Evolutionary conservation across 1,284 basidiomycete species (phyloP).

Genomic region (Moniliella sp.): DNA sequence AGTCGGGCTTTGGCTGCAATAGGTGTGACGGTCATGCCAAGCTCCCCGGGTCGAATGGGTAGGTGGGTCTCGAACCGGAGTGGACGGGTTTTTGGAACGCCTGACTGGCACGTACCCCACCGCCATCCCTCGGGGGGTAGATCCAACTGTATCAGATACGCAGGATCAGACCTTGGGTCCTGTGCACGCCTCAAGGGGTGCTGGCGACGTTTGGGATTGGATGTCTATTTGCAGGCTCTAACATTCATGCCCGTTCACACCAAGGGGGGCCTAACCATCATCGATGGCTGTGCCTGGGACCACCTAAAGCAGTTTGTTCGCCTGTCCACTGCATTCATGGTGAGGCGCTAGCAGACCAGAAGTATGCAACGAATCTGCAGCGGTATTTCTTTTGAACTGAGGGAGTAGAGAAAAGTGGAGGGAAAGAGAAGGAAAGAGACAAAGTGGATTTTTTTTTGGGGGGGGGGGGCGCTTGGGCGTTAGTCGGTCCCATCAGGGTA

Average conservation of each 20-base stretch:
- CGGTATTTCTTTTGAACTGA: no score
- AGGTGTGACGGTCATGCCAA: slow-evolving; percentile 55
- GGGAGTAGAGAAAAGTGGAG: no score
- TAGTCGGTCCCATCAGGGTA: no score
- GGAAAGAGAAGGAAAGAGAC: no score
- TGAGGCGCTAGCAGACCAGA: slow-evolving; percentile 17
- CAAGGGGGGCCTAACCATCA: slow-evolving; percentile 5
- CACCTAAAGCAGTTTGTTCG: slow-evolving; percentile 25
- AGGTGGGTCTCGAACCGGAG: slow-evolving; percentile 74
- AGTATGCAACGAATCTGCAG: no score
- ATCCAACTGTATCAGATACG: slow-evolving; percentile 71
- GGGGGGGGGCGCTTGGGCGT: no score
- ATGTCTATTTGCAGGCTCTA: slow-evolving; percentile 16
- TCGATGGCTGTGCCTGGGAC: slow-evolving; percentile 18
- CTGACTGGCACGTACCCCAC: slow-evolving; percentile 47
- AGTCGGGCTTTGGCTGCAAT: slow-evolving; percentile 55
- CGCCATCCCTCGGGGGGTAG: slow-evolving; percentile 34
- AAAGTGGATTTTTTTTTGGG: no score
- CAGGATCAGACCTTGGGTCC: slow-evolving; percentile 52
- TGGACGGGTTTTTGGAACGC: slow-evolving; percentile 58
- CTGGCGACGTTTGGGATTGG: slow-evolving; percentile 37
- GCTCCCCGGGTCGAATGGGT: slow-evolving; percentile 58
- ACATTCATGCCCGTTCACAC: slow-evolving; percentile 17
- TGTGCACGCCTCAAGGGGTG: slow-evolving; percentile 34
- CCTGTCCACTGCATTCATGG: slow-evolving; percentile 17